phyloP scores from a whole-genome alignment of 495 filamentous ascomycete species.

The Barbatosphaeria neglecta region DNA sequence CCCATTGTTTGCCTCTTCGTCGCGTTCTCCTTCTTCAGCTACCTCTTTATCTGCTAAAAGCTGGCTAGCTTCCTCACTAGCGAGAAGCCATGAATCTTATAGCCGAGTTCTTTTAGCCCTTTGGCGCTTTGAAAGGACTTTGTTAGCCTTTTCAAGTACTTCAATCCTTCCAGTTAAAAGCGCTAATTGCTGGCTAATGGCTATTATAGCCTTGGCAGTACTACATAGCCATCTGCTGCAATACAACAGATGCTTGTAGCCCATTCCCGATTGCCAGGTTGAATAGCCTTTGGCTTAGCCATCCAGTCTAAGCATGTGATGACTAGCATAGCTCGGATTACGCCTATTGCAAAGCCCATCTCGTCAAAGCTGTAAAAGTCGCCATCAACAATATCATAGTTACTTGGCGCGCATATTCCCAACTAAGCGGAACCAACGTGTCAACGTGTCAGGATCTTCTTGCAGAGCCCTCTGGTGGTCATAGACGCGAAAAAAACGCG shows the following conservation, averaged over 20 bases:
- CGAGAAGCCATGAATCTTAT: no score
- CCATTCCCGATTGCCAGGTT: constrained; percentile 31
- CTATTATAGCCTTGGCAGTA: no score
- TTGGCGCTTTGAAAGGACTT: no score
- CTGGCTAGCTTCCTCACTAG: no score
- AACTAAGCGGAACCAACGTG: constrained; percentile 23
- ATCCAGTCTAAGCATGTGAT: constrained; percentile 14
- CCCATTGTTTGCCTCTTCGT: no score
- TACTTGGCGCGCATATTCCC: constrained; percentile 15
- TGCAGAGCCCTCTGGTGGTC: constrained; percentile 22
- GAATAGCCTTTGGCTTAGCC: constrained; percentile 8
- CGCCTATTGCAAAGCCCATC: constrained; percentile 27
- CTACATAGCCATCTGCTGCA: no score
- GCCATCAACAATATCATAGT: constrained; percentile 23
- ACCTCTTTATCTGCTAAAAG: no score
- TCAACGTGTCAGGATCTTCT: constrained; percentile 24
- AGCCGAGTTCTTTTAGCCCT: no score
- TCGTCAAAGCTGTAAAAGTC: constrained; percentile 39
- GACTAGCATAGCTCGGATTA: constrained; percentile 18
- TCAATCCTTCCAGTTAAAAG: no score
- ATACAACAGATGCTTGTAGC: constrained; percentile 17
- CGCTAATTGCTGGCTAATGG: no score
- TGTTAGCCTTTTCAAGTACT: no score
- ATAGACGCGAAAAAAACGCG: constrained; percentile 14
- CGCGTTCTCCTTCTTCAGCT: no score